Evolutionary conservation across 345 rosid genomes (phyloP), one percentile per base, ranked within the genome.

Genomic region (Syzygium grande): DNA sequence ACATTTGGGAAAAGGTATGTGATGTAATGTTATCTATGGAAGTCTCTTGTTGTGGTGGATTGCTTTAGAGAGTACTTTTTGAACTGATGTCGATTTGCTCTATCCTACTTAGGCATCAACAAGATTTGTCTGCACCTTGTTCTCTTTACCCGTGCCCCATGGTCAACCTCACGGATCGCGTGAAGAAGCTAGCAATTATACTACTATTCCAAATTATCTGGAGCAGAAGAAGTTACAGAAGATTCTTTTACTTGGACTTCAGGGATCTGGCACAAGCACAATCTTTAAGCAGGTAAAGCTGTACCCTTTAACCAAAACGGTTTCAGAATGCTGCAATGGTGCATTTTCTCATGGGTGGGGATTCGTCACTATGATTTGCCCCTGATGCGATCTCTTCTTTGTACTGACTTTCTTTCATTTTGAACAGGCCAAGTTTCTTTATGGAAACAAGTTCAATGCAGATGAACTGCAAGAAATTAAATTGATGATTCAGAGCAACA

Each of bases 191-290:
- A 95, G 98, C 91, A 95, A 89, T 93, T 93, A 94, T 89, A 90
- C 91, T 25, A 91, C 94, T 4, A 92, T 97, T 91, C 98, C 99
- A 38, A 96, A 91, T 90, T 98, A 97, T 92, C 86, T 95, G 43
- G 99, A 98, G 92, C 97, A 93, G 90, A 96, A 90, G 87, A 96
- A 89, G 87, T 91, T 89, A 54, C 98, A 98, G 89, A 98, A 95
- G 92, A 95, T 98, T 89, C 95, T 98, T 86, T 91, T 98, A 91
- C 93, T 98, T 16, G 99, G 99, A 58, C 92, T 92, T 77, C 93
- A 91, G 86, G 96, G 99, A 52, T 95, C 99, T n/a, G 99, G 99
- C 92, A 96, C 99, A 46, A 96, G 99, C 91, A 98, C 99, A 5
- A 91, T 98, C 86, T 98, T 98, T 91, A 98, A 98, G 95, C 99